Evolutionary conservation across 768 basidiomycete species (phyloP), one percentile per base, ranked within the genome.

Genomic region (Rubroboletus pulcherrimus): DNA sequence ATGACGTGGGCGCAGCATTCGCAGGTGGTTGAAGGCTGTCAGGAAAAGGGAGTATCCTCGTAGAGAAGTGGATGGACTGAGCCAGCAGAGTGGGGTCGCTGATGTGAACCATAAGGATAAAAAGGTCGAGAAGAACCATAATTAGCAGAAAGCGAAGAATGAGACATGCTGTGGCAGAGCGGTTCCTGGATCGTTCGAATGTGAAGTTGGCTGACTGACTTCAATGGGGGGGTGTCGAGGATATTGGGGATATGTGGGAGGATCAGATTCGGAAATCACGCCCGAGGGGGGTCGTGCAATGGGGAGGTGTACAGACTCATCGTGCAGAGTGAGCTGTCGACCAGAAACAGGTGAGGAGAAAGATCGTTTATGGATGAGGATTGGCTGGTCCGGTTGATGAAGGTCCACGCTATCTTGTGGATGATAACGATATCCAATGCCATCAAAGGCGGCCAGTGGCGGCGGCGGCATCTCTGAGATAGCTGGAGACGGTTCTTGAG

Each of bases 391-490:
- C 24, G 55, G 56, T 46, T 57, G 60, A 35, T 48, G 54, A 44
- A 59, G 51, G 19, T 65, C 62, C 4, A 51, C 51, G 31, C n/a
- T 39, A 7, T 73, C 65, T 12, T 57, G 64, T 10, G 58, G 60
- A 38, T 72, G 66, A 39, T 73, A 73, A 19, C 62, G 68, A 54
- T 72, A 70, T 17, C 58, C 65, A 21, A 71, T 47, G 26, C 56
- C 61, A 21, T 65, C 56, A 30, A 78, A 58, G 52, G 62, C 47
- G 21, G 67, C 68, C 63, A 75, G 59, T 37, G 76, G 73, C 2
- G 77, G 75, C 31, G 69, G 73, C 10, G 76, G 77, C 35, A 77
- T 65, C 53, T 78, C 74, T 69, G 76, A 67, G 17, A 66, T 57
- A n/a, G 71, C 46, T 31, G 72, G 59, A 14, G 71, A 61, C 5